phyloP scores from a whole-genome alignment of 2,329 filamentous ascomycete species.

The Cladorrhinum sp. region DNA sequence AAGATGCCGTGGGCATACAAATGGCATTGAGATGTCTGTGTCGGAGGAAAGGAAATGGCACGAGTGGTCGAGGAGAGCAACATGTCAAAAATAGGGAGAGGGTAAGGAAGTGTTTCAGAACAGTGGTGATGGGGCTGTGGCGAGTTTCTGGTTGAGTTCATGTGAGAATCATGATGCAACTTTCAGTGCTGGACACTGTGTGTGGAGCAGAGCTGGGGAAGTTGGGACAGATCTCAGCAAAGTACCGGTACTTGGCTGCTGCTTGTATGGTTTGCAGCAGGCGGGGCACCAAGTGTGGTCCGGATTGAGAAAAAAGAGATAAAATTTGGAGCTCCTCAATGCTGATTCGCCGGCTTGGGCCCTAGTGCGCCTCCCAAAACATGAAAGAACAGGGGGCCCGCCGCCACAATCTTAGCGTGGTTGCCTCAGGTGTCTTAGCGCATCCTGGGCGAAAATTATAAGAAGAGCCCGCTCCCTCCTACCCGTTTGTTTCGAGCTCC shows the following conservation, averaged over 20 bases:
- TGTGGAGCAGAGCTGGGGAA: not conserved
- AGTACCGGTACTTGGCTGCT: slow-evolving; percentile 22
- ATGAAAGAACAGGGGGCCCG: slow-evolving; percentile 39
- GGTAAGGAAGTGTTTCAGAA: not conserved
- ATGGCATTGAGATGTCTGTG: not conserved
- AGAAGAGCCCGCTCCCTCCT: slow-evolving; percentile 53
- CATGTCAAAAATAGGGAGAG: slow-evolving; percentile 9
- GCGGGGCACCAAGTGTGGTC: slow-evolving; percentile 21
- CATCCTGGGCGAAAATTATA: slow-evolving; percentile 48
- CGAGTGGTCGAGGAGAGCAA: not conserved
- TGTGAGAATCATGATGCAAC: not conserved
- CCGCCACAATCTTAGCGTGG: slow-evolving; percentile 43
- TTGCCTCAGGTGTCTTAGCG: slow-evolving; percentile 38
- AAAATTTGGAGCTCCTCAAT: slow-evolving; percentile 33
- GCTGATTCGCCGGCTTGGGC: slow-evolving; percentile 38
- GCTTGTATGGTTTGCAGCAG: slow-evolving; percentile 17
- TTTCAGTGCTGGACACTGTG: not conserved
- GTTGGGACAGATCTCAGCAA: not conserved
- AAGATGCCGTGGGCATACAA: not conserved
- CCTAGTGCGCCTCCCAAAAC: slow-evolving; percentile 39
- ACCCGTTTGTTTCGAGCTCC: slow-evolving; percentile 46
- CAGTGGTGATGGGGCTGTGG: not conserved
- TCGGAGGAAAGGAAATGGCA: not conserved
- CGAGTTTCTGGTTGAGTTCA: slow-evolving; percentile 2
- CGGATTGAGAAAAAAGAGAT: slow-evolving; percentile 38